phyloP scores from a whole-genome alignment of 2,329 filamentous ascomycete species.

The Akanthomyces uredinophilus region DNA sequence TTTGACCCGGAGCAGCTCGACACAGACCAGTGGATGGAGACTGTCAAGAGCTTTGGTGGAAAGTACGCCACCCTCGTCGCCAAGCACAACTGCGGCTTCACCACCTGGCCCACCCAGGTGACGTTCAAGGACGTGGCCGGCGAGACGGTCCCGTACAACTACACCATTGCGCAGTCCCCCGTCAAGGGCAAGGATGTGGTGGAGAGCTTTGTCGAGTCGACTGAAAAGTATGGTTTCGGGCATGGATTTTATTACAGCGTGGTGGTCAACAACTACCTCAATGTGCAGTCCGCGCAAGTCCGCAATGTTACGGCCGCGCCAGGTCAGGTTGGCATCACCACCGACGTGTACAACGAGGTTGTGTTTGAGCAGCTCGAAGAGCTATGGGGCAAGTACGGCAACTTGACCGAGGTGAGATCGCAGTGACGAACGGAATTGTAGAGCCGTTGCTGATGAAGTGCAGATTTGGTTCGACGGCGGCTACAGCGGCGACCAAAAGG shows the following conservation, averaged over 20 bases:
- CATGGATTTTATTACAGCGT: constrained; percentile 28
- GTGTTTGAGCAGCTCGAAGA: constrained; percentile 22
- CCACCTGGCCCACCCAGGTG: constrained; percentile 25
- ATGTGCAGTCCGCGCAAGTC: constrained; percentile 22
- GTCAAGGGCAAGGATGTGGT: constrained; percentile 22
- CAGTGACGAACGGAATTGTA: neutral
- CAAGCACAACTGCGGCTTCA: constrained; percentile 29
- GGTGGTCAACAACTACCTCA: constrained; percentile 27
- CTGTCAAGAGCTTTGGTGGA: constrained; percentile 22
- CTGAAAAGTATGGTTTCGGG: constrained; percentile 22
- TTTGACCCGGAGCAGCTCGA: constrained; percentile 22
- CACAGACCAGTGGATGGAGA: constrained; percentile 26
- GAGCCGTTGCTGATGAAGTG: neutral
- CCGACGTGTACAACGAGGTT: constrained; percentile 22
- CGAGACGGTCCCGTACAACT: constrained; percentile 23
- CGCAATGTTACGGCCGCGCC: constrained; percentile 15
- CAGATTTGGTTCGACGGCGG: constrained; percentile 27
- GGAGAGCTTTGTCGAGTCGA: constrained; percentile 21
- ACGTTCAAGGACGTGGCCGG: constrained; percentile 22
- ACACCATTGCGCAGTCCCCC: constrained; percentile 25
- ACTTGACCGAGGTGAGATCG: constrained; percentile 20
- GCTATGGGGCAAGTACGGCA: constrained; percentile 22
- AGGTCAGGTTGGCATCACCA: constrained; percentile 21
- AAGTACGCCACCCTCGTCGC: constrained; percentile 27
- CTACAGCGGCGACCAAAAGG: constrained; percentile 20